These are phyloP conservation scores for Mucor mucedo DNA, from an alignment of 371 early-diverging fungal species.

Conservation along the genomic window DNA sequence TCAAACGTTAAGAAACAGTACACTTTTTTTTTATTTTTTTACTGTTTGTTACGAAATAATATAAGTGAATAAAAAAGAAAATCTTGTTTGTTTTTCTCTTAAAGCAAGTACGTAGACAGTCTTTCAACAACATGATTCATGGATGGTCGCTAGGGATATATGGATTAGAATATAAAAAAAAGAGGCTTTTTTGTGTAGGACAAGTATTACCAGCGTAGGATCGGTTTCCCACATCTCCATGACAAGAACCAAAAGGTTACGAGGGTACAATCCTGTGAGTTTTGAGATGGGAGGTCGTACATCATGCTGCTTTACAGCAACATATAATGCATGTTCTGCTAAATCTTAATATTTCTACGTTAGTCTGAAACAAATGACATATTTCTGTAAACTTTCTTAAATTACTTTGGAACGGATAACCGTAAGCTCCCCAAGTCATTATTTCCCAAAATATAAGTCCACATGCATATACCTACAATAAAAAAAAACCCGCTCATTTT, in stretches of 20 bases:
- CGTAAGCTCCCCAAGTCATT: conserved; percentile 73
- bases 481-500: not conserved
- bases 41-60: not conserved
- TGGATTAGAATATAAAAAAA: not conserved
- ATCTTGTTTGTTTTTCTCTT: conserved; percentile 1
- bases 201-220: conserved; percentile 49
- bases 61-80: not conserved
- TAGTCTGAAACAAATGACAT: not conserved
- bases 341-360: conserved; percentile 19
- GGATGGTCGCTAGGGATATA: conserved; percentile 22
- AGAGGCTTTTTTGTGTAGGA: not conserved
- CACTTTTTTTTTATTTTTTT: not conserved
- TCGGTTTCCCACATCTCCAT: conserved; percentile 79
- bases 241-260: conserved; percentile 62
- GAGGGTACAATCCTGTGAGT: conserved; percentile 60
- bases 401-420: conserved; percentile 73
- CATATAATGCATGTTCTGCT: conserved; percentile 45
- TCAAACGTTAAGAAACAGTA: conserved; percentile 4
- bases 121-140: conserved; percentile 37
- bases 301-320: conserved; percentile 64
- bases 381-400: not conserved
- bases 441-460: conserved; percentile 85
- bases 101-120: conserved; percentile 30
- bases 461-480: conserved; percentile 70
- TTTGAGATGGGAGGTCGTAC: conserved; percentile 67